Conservation (phyloP, 2,329 filamentous ascomycete species). For the Fusarium irregulare region DNA sequence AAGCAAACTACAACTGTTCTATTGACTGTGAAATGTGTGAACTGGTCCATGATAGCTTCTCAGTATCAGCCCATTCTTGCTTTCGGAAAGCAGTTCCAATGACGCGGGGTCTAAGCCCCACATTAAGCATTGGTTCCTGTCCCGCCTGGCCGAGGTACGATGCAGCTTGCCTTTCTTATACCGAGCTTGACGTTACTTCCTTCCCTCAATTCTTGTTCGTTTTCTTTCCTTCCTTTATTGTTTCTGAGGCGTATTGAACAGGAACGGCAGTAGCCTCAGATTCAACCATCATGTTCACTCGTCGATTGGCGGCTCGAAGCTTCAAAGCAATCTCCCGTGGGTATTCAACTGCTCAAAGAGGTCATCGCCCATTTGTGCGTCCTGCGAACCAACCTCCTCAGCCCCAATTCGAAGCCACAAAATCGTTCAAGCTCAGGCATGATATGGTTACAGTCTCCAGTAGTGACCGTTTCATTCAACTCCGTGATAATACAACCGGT, state of each 20-base stretch:
- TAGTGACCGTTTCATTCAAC: conserved; percentile 44
- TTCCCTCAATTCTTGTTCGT: background rate
- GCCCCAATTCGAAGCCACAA: conserved; percentile 24
- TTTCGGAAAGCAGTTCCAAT: conserved; percentile 31
- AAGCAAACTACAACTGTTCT: background rate
- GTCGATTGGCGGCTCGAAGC: conserved; percentile 15
- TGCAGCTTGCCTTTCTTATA: background rate
- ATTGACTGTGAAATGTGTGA: background rate
- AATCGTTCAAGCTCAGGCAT: conserved; percentile 12
- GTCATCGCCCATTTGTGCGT: background rate
- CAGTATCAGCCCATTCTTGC: conserved; percentile 14
- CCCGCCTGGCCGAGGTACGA: conserved; percentile 45
- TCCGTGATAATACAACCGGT: conserved; percentile 35
- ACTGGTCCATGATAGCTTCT: background rate
- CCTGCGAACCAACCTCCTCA: background rate
- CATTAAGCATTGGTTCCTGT: conserved; percentile 33
- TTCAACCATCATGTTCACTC: conserved; percentile 27
- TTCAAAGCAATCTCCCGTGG: conserved; percentile 21
- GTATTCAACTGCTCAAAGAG: conserved; percentile 33
- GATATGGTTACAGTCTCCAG: conserved; percentile 43
- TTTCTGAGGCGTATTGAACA: background rate
- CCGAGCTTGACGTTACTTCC: background rate
- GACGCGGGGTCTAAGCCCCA: conserved; percentile 46
- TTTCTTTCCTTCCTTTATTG: background rate
- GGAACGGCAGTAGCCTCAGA: background rate